These are phyloP conservation scores for Moesziomyces globuligerus DNA, from an alignment of 1,284 basidiomycete genomes.

Conservation along the genomic window DNA sequence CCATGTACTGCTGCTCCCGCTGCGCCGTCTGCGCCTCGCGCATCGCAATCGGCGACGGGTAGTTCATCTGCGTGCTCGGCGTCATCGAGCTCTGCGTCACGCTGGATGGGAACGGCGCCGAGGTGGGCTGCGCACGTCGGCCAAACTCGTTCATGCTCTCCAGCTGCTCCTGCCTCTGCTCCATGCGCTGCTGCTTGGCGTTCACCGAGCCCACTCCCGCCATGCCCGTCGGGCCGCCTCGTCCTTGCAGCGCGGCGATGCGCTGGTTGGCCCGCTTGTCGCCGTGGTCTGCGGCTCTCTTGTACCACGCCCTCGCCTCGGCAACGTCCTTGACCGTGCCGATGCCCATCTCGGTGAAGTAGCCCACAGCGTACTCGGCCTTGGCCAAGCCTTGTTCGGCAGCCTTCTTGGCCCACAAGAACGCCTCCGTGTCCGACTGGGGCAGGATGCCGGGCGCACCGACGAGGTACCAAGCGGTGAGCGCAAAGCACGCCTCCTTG, in stretches of 20 bases:
- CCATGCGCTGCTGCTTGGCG: conserved; percentile 28
- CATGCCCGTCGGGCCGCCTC: conserved; percentile 35
- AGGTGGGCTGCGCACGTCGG: conserved; percentile 57
- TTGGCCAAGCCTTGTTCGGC: conserved; percentile 66
- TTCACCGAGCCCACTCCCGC: conserved; percentile 22
- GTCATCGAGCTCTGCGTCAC: conserved; percentile 46
- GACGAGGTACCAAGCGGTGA: conserved; percentile 98
- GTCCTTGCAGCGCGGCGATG: conserved; percentile 69
- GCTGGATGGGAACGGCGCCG: conserved; percentile 61
- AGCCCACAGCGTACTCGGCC: conserved; percentile 86
- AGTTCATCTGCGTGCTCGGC: conserved; percentile 48
- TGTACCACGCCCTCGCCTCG: conserved; percentile 82
- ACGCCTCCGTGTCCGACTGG: conserved; percentile 97
- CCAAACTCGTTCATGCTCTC: conserved; percentile 49
- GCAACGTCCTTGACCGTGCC: conserved; percentile 67
- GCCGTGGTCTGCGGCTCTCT: conserved; percentile 87
- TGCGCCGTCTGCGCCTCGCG: conserved; percentile 60
- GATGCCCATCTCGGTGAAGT: conserved; percentile 81
- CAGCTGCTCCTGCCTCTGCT: conserved; percentile 44
- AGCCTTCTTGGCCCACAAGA: conserved; percentile 70
- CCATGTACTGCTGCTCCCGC: conserved; percentile 56
- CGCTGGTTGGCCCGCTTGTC: conserved; percentile 92
- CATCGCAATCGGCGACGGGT: conserved; percentile 62
- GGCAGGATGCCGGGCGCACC: conserved; percentile 96
- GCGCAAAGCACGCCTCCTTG: conserved; percentile 94